A percentile compares a stretch with the other conserved stretches of the same genome.
Conservation (phyloP, 2,329 filamentous ascomycete species). For the Ophiostoma quercus region DNA sequence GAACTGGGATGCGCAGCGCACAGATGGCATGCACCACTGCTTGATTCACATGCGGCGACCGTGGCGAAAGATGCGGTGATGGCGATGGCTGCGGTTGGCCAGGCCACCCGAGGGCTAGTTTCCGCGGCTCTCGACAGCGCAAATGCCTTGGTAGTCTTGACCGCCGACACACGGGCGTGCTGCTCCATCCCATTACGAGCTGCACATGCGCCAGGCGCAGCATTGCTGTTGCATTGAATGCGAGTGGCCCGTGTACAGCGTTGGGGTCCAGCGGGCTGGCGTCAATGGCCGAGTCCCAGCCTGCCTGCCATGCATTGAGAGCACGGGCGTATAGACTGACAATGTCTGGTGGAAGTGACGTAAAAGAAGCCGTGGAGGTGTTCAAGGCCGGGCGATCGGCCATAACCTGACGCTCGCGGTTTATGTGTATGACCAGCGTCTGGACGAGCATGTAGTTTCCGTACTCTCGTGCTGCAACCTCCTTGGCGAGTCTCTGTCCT, state of each 20-base stretch:
- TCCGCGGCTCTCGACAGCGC: background rate
- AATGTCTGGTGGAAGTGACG: background rate
- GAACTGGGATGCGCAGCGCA: slow-evolving; percentile 17
- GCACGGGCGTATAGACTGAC: slow-evolving; percentile 1
- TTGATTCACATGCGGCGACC: slow-evolving; percentile 8
- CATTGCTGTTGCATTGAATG: slow-evolving; percentile 17
- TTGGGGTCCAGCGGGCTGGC: slow-evolving; percentile 14
- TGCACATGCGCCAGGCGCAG: slow-evolving; percentile 14
- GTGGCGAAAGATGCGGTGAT: background rate
- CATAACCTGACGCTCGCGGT: slow-evolving; percentile 2
- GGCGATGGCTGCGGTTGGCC: background rate
- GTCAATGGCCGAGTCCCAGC: slow-evolving; percentile 16
- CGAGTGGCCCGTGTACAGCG: slow-evolving; percentile 15
- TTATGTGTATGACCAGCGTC: slow-evolving; percentile 13
- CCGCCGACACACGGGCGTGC: background rate
- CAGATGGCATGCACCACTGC: slow-evolving; percentile 16
- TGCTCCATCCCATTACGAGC: slow-evolving; percentile 5
- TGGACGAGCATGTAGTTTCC: slow-evolving; percentile 18
- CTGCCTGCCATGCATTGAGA: slow-evolving; percentile 14
- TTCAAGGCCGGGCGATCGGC: background rate
- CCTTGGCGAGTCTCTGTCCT: slow-evolving; percentile 13
- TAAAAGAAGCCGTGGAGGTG: background rate
- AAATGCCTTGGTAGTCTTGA: background rate
- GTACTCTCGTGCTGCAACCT: slow-evolving; percentile 1
- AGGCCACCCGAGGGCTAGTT: background rate